These are phyloP conservation scores for Suaeda aralocaspica DNA, from an alignment of 148 eudicot genomes.

Conservation along the genomic window DNA sequence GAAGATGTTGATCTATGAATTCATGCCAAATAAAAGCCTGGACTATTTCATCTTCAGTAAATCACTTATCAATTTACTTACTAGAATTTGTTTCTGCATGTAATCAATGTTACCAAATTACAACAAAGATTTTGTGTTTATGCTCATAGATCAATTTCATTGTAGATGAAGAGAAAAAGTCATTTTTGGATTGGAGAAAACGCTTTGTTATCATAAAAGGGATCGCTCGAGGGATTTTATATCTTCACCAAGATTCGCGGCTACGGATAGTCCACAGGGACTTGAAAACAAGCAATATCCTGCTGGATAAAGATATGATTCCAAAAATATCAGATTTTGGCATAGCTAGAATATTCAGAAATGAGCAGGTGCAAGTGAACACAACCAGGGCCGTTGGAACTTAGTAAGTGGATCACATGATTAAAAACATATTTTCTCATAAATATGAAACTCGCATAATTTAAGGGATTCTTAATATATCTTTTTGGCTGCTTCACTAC, in stretches of 20 bases:
- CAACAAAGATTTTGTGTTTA: background rate
- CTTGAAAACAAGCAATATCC: slow-evolving; percentile 42
- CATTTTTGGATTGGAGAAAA: slow-evolving; percentile 28
- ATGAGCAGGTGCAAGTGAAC: slow-evolving; percentile 30
- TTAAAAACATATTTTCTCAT: too few species aligned
- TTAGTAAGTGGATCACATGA: slow-evolving; percentile 24
- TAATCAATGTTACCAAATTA: background rate
- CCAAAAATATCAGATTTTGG: slow-evolving; percentile 51
- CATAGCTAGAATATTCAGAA: slow-evolving; percentile 32
- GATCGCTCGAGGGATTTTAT: slow-evolving; percentile 38
- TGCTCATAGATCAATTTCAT: background rate
- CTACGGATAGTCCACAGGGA: slow-evolving; percentile 43
- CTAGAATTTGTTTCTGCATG: background rate
- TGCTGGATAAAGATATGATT: slow-evolving; percentile 32
- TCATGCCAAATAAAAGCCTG: slow-evolving; percentile 8
- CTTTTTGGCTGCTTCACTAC: background rate
- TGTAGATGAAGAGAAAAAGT: slow-evolving; percentile 22
- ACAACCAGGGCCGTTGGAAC: slow-evolving; percentile 47
- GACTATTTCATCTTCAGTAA: background rate
- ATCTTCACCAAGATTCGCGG: slow-evolving; percentile 48
- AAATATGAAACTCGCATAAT: too few species aligned
- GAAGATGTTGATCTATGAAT: slow-evolving; percentile 3
- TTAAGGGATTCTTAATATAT: too few species aligned
- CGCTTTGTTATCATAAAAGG: slow-evolving; percentile 30
- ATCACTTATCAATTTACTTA: background rate